Evolutionary conservation across 345 rosid genomes (phyloP).

Genomic region (Linum lewisii): DNA sequence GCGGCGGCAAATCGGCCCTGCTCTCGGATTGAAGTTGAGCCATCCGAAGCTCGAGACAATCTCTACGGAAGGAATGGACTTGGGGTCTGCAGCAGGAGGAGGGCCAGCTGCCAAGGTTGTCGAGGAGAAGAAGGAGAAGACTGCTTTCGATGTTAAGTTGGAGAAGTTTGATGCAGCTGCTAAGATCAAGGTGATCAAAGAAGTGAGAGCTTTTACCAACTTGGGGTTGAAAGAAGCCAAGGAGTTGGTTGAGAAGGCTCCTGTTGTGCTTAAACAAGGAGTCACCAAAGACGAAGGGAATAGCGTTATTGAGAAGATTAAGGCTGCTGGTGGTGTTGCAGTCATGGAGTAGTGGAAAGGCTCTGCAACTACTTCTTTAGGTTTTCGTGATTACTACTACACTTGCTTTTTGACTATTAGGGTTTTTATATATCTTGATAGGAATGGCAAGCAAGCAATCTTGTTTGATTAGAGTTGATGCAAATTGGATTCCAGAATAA

Average conservation of each 20-base stretch:
- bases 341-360: conserved; percentile 31
- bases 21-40: conserved; percentile 17
- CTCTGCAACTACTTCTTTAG: neutral
- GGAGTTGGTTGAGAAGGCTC: conserved; percentile 41
- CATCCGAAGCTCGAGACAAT: neutral
- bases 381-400: conserved; percentile 4
- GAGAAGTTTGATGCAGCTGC: conserved; percentile 44
- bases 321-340: conserved; percentile 40
- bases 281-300: conserved; percentile 41
- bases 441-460: too few species aligned
- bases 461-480: too few species aligned
- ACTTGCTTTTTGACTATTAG: neutral
- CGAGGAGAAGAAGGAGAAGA: neutral
- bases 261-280: conserved; percentile 36
- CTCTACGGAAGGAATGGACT: neutral
- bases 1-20: conserved; percentile 28
- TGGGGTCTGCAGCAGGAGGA: neutral
- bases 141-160: conserved; percentile 16
- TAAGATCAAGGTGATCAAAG: conserved; percentile 43
- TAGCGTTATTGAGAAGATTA: conserved; percentile 32
- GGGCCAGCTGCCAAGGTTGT: neutral
- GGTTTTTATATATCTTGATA: neutral
- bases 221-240: conserved; percentile 50
- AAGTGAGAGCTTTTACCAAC: conserved; percentile 34
- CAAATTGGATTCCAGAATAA: too few species aligned